phyloP scores from a whole-genome alignment of 1,284 basidiomycete genomes.

The Malassezia furfur region DNA sequence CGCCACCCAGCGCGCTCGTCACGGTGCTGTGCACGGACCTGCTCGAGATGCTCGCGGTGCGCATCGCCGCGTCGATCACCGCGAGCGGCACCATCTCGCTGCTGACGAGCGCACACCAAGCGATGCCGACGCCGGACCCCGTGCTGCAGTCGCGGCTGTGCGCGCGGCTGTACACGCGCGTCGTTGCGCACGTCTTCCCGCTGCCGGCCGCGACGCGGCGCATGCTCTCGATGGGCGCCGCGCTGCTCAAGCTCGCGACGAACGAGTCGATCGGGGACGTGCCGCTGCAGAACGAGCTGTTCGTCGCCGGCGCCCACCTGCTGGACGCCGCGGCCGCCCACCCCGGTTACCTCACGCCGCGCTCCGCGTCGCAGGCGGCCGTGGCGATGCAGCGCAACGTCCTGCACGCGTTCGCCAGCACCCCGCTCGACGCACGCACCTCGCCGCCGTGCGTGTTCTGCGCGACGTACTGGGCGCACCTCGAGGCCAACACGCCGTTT shows the following conservation, averaged over 20 bases:
- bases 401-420: constrained; percentile 1
- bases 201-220: not conserved
- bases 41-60: constrained; percentile 22
- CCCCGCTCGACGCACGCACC: not conserved
- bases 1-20: not conserved
- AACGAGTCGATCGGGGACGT: constrained; percentile 13
- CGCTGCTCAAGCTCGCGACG: constrained; percentile 8
- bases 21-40: constrained; percentile 3
- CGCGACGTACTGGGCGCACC: not conserved
- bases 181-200: constrained; percentile 1
- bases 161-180: constrained; percentile 1
- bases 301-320: not conserved
- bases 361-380: not conserved
- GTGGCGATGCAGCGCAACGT: constrained; percentile 13
- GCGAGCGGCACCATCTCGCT: constrained; percentile 21
- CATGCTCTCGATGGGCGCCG: not conserved
- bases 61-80: constrained; percentile 22
- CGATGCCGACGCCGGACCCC: constrained; percentile 17
- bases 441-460: not conserved
- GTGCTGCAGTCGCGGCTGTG: constrained; percentile 14
- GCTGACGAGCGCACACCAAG: constrained; percentile 5
- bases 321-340: not conserved
- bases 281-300: constrained; percentile 7
- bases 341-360: not conserved
- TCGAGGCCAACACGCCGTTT: constrained; percentile 20